Percentiles rank a stretch among this genome's conserved stretches.
Evolutionary conservation across 257 asterid genomes (phyloP).

Genomic region (Handroanthus guayacan): DNA sequence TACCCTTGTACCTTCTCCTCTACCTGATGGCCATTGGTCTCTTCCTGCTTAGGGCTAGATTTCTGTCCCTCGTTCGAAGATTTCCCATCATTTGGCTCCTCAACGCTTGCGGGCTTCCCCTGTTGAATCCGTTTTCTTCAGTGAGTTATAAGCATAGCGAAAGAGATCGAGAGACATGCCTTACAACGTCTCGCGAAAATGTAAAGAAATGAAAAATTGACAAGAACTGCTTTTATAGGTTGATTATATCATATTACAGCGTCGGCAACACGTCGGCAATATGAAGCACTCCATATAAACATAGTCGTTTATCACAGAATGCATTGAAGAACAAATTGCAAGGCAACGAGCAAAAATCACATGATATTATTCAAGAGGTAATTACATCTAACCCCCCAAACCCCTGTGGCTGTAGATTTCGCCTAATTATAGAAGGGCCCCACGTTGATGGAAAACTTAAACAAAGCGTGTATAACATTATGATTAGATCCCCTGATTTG

Average conservation of each 20-base stretch:
- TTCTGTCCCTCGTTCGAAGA: conserved; percentile 38
- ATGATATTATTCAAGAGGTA: too few relatives aligned
- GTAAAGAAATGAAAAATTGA: too few relatives aligned
- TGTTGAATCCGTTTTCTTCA: conserved; percentile 34
- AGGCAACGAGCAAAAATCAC: too few relatives aligned
- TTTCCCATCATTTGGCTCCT: conserved; percentile 60
- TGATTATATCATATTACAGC: not conserved
- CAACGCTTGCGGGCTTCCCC: conserved; percentile 53
- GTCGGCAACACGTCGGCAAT: not conserved
- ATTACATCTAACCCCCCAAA: too few relatives aligned
- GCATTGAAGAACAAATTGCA: too few relatives aligned
- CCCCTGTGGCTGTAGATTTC: too few relatives aligned
- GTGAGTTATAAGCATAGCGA: conserved; percentile 8
- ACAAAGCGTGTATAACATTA: too few relatives aligned
- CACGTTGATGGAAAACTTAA: too few relatives aligned
- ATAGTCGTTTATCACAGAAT: too few relatives aligned
- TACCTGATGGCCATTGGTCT: conserved; percentile 54
- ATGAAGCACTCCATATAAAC: too few relatives aligned
- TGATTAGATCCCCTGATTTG: too few relatives aligned
- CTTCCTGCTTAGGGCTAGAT: conserved; percentile 41
- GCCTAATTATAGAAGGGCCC: too few relatives aligned
- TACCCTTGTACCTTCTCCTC: conserved; percentile 51
- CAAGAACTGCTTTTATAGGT: not conserved
- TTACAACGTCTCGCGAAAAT: not conserved
- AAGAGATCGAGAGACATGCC: not conserved